phyloP scores from a whole-genome alignment of 306 rosid genomes.

The Crotalaria pallida region DNA sequence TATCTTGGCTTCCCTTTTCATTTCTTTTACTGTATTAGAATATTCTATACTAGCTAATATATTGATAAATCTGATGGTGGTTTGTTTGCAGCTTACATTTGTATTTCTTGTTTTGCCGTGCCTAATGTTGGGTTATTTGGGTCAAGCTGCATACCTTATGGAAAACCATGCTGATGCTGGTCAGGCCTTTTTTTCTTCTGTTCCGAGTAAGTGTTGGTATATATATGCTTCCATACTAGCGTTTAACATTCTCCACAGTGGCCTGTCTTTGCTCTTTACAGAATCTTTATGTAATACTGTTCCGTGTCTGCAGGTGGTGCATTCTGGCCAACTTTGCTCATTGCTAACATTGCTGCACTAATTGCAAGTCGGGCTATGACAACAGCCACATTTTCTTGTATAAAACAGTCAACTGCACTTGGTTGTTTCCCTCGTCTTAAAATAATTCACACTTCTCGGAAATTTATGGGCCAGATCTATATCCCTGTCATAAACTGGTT shows the following conservation, averaged over 20 bases:
- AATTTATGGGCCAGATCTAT: slow-evolving; percentile 99
- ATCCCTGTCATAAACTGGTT: slow-evolving; percentile 97
- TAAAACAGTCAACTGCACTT: slow-evolving; percentile 94
- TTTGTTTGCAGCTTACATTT: slow-evolving; percentile 60
- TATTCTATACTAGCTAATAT: slow-evolving; percentile 1
- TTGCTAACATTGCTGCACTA: slow-evolving; percentile 87
- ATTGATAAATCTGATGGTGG: slow-evolving; percentile 28
- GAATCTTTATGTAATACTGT: not conserved
- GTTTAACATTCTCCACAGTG: slow-evolving; percentile 4
- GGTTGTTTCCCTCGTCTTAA: slow-evolving; percentile 99
- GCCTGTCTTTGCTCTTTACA: slow-evolving; percentile 5
- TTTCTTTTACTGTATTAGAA: slow-evolving; percentile 15
- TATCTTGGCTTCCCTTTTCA: not conserved
- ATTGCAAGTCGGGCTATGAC: slow-evolving; percentile 98
- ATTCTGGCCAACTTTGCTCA: slow-evolving; percentile 79
- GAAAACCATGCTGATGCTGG: slow-evolving; percentile 56
- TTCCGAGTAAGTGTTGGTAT: slow-evolving; percentile 66
- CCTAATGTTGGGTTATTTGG: slow-evolving; percentile 94
- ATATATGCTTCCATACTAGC: not conserved
- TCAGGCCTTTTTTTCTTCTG: slow-evolving; percentile 70
- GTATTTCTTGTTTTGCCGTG: slow-evolving; percentile 49
- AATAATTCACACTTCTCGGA: slow-evolving; percentile 91
- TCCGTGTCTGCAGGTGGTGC: slow-evolving; percentile 54
- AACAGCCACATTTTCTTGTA: slow-evolving; percentile 96
- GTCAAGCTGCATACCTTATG: slow-evolving; percentile 99